Conservation (phyloP, 1,284 basidiomycete genomes). For the Spongiforma sp. region DNA sequence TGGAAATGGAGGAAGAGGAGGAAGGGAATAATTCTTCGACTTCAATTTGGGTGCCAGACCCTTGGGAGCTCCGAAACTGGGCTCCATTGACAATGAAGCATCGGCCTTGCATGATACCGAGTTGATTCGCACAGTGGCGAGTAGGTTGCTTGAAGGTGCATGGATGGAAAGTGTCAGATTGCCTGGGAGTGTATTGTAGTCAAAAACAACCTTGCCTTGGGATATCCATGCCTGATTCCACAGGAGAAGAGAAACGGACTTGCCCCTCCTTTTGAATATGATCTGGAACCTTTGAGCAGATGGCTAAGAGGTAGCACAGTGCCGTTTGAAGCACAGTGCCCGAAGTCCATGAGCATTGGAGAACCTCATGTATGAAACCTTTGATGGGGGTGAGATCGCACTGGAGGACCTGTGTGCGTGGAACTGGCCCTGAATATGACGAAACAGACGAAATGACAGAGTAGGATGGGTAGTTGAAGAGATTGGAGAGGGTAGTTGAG, state of each 20-base stretch:
- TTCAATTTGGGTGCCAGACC: too few relatives aligned
- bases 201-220: constrained; percentile 46
- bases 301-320: constrained; percentile 78
- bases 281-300: constrained; percentile 67
- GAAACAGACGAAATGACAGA: constrained; percentile 32
- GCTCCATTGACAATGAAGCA: too few relatives aligned
- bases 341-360: constrained; percentile 76
- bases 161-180: constrained; percentile 9
- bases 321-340: constrained; percentile 78
- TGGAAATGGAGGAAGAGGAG: too few relatives aligned
- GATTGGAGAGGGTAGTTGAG: constrained; percentile 52
- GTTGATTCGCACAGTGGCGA: constrained; percentile 47
- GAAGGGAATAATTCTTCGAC: too few relatives aligned
- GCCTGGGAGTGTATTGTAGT: constrained; percentile 21
- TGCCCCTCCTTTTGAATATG: constrained; percentile 56
- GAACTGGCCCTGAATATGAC: constrained; percentile 22
- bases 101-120: constrained; percentile 3
- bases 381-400: constrained; percentile 61
- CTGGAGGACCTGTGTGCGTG: constrained; percentile 23
- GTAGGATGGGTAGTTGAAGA: constrained; percentile 45
- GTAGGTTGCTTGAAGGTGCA: constrained; percentile 27
- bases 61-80: too few relatives aligned
- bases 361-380: constrained; percentile 77
- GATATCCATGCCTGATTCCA: constrained; percentile 53
- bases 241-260: constrained; percentile 45